These are phyloP conservation scores for Gentiana dahurica DNA, from an alignment of 257 asterid genomes.

Conservation along the genomic window DNA sequence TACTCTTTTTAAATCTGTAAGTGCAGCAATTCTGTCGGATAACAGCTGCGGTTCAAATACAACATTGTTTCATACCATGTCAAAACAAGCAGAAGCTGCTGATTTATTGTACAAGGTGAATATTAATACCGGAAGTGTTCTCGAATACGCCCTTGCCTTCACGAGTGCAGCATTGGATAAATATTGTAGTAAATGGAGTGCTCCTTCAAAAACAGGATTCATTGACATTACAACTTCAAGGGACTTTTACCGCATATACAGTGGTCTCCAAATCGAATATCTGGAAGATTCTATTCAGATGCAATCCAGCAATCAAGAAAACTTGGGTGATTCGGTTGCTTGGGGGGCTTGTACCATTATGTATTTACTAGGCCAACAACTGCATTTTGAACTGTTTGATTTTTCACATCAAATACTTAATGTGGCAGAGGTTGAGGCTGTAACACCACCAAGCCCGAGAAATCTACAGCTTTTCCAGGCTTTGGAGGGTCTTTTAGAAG, in stretches of 20 bases:
- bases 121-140: constrained; percentile 88
- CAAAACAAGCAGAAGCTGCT: constrained; percentile 99
- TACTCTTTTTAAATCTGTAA: constrained; percentile 70
- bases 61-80: constrained; percentile 56
- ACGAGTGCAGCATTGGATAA: constrained; percentile 95
- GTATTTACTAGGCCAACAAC: constrained; percentile 89
- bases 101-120: constrained; percentile 89
- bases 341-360: constrained; percentile 98
- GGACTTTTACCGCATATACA: constrained; percentile 88
- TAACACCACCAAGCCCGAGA: constrained; percentile 38
- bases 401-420: constrained; percentile 97
- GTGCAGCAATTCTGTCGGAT: constrained; percentile 51
- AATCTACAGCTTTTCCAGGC: constrained; percentile 25
- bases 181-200: constrained; percentile 91
- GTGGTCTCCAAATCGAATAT: constrained; percentile 91
- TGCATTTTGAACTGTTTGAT: constrained; percentile 88
- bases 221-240: constrained; percentile 91
- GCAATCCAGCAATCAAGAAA: constrained; percentile 55
- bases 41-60: constrained; percentile 49
- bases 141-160: constrained; percentile 95
- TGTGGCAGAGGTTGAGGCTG: constrained; percentile 85
- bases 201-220: constrained; percentile 86
- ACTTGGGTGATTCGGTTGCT: constrained; percentile 88
- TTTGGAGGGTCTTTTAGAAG: constrained; percentile 56
- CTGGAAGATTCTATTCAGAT: constrained; percentile 55